Conservation (phyloP, 441 rosid species). For the Arabidopsis lyrata region DNA sequence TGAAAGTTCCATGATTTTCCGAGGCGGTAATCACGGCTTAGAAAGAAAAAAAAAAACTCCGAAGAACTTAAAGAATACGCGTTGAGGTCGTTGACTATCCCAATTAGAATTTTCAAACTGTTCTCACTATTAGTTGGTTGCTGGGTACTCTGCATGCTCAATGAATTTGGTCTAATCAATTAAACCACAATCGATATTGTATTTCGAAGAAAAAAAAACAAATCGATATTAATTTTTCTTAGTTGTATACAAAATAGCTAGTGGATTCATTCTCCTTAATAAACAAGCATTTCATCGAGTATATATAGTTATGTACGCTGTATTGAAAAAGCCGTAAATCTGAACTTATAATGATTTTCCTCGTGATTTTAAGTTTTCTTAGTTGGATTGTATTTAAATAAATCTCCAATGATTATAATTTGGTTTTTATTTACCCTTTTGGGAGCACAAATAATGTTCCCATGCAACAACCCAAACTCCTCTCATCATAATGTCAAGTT, state of each 20-base stretch:
- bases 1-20: conserved; percentile 29
- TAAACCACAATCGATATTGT: background rate
- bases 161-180: conserved; percentile 25
- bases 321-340: background rate
- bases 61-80: conserved; percentile 40
- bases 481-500: conserved; percentile 39
- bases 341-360: conserved; percentile 10
- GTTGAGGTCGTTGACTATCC: conserved; percentile 35
- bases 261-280: background rate
- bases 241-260: background rate
- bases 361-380: conserved; percentile 6
- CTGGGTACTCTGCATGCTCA: background rate
- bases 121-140: conserved; percentile 35
- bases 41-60: background rate
- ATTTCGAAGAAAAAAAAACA: background rate
- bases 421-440: conserved; percentile 21
- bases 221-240: too few relatives aligned
- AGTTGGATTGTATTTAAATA: conserved; percentile 5
- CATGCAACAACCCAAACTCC: conserved; percentile 46
- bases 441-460: conserved; percentile 42
- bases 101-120: conserved; percentile 20
- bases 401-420: conserved; percentile 23
- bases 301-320: background rate
- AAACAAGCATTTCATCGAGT: background rate
- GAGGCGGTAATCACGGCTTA: conserved; percentile 45